These are phyloP conservation scores for Podila horticola DNA, from an alignment of 192 early-diverging fungal genomes.

Conservation along the genomic window DNA sequence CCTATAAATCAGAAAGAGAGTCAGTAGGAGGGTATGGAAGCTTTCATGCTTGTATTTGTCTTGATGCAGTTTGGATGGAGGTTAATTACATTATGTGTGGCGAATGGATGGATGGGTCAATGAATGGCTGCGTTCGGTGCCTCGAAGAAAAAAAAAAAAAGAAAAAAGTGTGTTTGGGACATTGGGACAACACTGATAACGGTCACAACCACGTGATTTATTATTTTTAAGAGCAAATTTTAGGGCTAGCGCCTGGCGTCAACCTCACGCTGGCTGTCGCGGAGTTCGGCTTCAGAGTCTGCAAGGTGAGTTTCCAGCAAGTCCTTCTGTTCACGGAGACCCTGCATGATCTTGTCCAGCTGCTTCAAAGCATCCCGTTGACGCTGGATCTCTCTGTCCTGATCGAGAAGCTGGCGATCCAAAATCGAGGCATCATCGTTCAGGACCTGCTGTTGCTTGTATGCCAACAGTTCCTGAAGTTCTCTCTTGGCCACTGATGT, in stretches of 20 bases:
- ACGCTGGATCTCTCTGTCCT: conserved; percentile 63
- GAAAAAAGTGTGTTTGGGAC: no score
- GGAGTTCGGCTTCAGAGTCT: conserved; percentile 58
- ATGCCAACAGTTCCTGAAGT: conserved; percentile 62
- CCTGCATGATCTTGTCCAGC: conserved; percentile 57
- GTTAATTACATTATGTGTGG: no score
- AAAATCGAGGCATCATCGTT: conserved; percentile 57
- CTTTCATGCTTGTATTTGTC: no score
- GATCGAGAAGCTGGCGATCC: conserved; percentile 45
- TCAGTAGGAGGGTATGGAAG: not conserved
- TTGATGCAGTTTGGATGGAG: no score
- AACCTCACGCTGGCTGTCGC: conserved; percentile 37
- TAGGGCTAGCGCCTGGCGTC: no score
- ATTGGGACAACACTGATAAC: no score
- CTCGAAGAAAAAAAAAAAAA: no score
- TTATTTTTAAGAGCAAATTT: no score
- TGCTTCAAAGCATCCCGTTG: conserved; percentile 58
- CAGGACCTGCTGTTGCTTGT: conserved; percentile 63
- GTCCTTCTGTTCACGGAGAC: conserved; percentile 57
- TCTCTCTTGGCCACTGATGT: conserved; percentile 46
- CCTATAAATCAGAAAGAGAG: conserved; percentile 13
- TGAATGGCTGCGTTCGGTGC: no score
- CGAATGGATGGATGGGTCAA: no score
- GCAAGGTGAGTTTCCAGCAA: conserved; percentile 60
- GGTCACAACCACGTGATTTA: no score